Conservation (phyloP, 805 yeast species). For the Sugiyamaella chiloensis region DNA sequence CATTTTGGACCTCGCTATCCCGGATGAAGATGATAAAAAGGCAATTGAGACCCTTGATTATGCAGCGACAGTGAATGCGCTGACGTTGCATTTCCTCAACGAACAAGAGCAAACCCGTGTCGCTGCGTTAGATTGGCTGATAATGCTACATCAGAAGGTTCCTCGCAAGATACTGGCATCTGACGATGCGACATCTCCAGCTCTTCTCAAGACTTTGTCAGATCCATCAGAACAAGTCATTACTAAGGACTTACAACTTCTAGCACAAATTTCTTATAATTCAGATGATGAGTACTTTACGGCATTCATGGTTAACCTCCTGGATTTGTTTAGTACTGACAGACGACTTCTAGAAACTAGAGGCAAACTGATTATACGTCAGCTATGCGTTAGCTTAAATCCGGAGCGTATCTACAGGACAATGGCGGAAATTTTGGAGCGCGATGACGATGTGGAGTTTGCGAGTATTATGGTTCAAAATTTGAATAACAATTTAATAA, state of each 20-base stretch:
- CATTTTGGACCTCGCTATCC: constrained; percentile 42
- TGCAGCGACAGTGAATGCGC: constrained; percentile 61
- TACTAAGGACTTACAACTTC: constrained; percentile 62
- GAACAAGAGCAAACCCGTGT: constrained; percentile 79
- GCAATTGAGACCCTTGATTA: constrained; percentile 40
- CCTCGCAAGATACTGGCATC: constrained; percentile 49
- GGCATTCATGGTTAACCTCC: constrained; percentile 67
- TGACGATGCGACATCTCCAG: constrained; percentile 64
- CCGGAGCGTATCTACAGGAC: constrained; percentile 82
- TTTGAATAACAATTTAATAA: constrained; percentile 76
- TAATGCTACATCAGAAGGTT: constrained; percentile 70
- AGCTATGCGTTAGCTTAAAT: constrained; percentile 74
- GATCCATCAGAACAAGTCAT: constrained; percentile 79
- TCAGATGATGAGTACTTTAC: constrained; percentile 74
- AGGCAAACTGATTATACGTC: constrained; percentile 80
- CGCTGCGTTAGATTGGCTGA: constrained; percentile 87
- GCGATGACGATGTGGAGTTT: constrained; percentile 62
- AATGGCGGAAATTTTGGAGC: constrained; percentile 67
- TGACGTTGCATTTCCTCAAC: constrained; percentile 67
- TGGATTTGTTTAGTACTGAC: constrained; percentile 69
- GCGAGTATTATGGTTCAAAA: constrained; percentile 81
- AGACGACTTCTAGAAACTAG: constrained; percentile 60
- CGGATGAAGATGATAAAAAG: constrained; percentile 11
- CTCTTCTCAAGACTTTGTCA: constrained; percentile 67
- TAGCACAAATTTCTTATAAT: constrained; percentile 69